Evolutionary conservation across 2,329 filamentous ascomycete species (phyloP), one percentile per base, ranked within the genome.

Genomic region (Mollisia scopiformis): DNA sequence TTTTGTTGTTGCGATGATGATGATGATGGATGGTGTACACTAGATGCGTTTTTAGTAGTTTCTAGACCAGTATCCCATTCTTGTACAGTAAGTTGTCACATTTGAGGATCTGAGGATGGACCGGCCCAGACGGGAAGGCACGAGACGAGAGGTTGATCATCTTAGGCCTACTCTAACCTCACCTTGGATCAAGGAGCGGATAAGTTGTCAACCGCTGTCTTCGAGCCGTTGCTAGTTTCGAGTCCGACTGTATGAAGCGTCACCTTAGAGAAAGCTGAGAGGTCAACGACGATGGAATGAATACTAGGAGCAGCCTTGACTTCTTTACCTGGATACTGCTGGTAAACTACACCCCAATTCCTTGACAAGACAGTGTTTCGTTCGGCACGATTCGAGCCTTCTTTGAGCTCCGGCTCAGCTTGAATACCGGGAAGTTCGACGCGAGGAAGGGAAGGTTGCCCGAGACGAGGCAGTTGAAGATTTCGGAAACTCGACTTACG

Each of bases 101-200:
- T n/a, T n/a, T n/a, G n/a, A n/a, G n/a, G 43, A 27, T 28, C 43
- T 28, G 43, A 28, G 43, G 43, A 47, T 27, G 43, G 43, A 10
- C 21, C 23, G 43, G 21, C 23, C 43, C 43, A 47, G 51, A 35
- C 59, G 59, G 59, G 55, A 61, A 51, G 54, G 43, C 39, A 54
- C 59, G 49, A 61, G 59, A 58, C 47, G 35, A 58, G 47, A 31
- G n/a, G n/a, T n/a, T n/a, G n/a, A n/a, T n/a, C n/a, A n/a, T n/a
- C n/a, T n/a, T n/a, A n/a, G n/a, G n/a, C n/a, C n/a, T n/a, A n/a
- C n/a, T n/a, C n/a, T n/a, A n/a, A n/a, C n/a, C n/a, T 41, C 28
- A 14, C 25, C 51, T 53, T 55, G n/a, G 53, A 55, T 37, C 23
- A n/a, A 19, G 31, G 33, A 54, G 51, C 19, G 28, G 49, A 51